These are phyloP conservation scores for Chlorella sp. DNA, from an alignment of 139 green algal genomes.

Conservation along the genomic window DNA sequence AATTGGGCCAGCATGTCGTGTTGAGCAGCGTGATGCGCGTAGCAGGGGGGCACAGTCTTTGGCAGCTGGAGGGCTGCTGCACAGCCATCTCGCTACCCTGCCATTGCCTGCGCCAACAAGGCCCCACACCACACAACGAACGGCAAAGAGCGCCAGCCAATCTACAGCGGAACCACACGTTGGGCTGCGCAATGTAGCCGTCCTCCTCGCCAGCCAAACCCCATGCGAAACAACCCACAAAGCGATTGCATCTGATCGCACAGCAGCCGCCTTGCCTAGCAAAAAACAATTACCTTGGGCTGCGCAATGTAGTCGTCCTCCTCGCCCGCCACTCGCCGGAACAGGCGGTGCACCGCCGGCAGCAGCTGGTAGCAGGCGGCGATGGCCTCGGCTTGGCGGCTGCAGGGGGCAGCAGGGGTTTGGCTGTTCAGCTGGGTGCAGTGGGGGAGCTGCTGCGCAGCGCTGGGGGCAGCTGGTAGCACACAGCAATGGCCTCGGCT, in stretches of 20 bases:
- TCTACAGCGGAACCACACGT: too few species aligned
- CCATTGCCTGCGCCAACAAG: too few species aligned
- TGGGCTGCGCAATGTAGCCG: too few species aligned
- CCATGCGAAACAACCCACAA: too few species aligned
- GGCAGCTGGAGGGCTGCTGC: constrained; percentile 72
- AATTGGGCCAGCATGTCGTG: neutral
- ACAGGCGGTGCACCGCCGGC: constrained; percentile 85
- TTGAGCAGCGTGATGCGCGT: neutral
- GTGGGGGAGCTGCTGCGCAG: too few species aligned
- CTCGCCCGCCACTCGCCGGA: constrained; percentile 78
- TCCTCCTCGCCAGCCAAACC: too few species aligned
- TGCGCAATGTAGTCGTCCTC: constrained; percentile 93
- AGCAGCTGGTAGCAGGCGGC: constrained; percentile 87
- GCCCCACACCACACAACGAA: too few species aligned
- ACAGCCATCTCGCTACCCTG: neutral
- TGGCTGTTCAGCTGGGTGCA: neutral
- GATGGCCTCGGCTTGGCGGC: constrained; percentile 40
- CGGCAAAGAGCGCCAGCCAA: too few species aligned
- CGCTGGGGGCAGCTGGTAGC: too few species aligned
- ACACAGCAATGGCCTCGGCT: too few species aligned
- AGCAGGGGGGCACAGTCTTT: constrained; percentile 87
- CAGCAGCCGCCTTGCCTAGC: too few species aligned
- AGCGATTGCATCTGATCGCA: too few species aligned
- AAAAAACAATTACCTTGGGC: constrained; percentile 71
- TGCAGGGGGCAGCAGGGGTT: neutral